These are phyloP conservation scores for Tilletia indica DNA, from an alignment of 1,284 basidiomycete genomes.

Conservation along the genomic window DNA sequence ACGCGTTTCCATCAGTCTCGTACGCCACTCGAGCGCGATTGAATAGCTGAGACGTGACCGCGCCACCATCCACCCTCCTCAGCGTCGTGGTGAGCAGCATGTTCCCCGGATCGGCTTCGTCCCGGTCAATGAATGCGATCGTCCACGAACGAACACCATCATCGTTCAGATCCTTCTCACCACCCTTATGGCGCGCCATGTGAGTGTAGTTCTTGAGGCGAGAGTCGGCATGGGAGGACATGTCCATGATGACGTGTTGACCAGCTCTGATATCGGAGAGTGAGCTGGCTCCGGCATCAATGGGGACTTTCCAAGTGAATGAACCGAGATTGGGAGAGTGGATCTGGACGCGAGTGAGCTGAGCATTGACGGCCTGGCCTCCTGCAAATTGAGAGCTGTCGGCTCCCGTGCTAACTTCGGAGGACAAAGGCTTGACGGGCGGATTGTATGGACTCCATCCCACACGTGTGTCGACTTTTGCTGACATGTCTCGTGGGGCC, in stretches of 20 bases:
- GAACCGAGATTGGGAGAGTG: slow-evolving; percentile 21
- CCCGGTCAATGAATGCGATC: slow-evolving; percentile 23
- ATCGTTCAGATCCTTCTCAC: slow-evolving; percentile 35
- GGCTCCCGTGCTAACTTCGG: slow-evolving; percentile 21
- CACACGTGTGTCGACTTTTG: slow-evolving; percentile 22
- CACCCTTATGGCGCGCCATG: slow-evolving; percentile 30
- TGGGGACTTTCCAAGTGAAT: slow-evolving; percentile 17
- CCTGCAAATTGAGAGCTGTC: neutral
- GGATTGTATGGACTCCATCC: slow-evolving; percentile 37
- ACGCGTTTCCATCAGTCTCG: neutral
- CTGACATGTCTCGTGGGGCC: neutral
- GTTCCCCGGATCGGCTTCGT: neutral
- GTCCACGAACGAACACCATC: slow-evolving; percentile 31
- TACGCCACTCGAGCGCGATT: slow-evolving; percentile 9
- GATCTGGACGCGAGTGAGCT: slow-evolving; percentile 27
- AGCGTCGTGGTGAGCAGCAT: slow-evolving; percentile 24
- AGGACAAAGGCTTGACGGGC: slow-evolving; percentile 24
- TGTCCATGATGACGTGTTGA: slow-evolving; percentile 34
- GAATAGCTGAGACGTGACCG: slow-evolving; percentile 29
- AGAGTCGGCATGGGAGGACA: slow-evolving; percentile 22
- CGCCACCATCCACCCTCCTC: slow-evolving; percentile 23
- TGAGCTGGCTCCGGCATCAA: neutral
- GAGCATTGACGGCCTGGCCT: slow-evolving; percentile 11
- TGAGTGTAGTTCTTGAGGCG: slow-evolving; percentile 32
- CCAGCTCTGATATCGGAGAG: slow-evolving; percentile 22